Base-by-base conservation (phyloP, 1,284 basidiomycete genomes). In the Termitomyces sp. region DNA sequence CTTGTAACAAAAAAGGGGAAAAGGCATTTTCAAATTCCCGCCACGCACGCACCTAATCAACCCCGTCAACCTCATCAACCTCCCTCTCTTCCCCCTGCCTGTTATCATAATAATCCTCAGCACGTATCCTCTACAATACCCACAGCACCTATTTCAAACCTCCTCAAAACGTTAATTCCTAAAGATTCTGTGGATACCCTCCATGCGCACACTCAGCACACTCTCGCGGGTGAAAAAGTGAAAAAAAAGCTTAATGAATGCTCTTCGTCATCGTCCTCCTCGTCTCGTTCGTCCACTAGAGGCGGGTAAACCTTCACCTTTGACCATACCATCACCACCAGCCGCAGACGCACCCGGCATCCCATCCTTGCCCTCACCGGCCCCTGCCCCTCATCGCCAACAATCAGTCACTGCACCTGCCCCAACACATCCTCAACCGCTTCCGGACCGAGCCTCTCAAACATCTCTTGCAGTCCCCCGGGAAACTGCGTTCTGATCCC, bases 401-500 rank as follows among this genome's bases (percentile, higher is more conserved):
- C 64, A 21, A 67, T 74, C 21, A 75, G 69, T 9, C 68, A 76
- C 48, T 81, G 56, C 26, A 55, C 33, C 39, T 54, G 49, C 16
- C 43, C 56, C 73, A 88, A 73, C 56, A 75, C 65, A 50, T 83
- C 83, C 44, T 85, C 76, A 51, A 88, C 58, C 7, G 71, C 74
- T 18, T 84, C 83, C 38, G 80, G 75, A 10, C 66, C 81, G 21
- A 79, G 72, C 56, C 75, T 66, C 66, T 84, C 79, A 28, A 79
- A 78, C 58, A 89, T 83, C 60, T 85, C 78, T 16, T 81, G 66
- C 10, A 86, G 67, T 0, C 86, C 87, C 0, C 80, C 85, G 0
- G 80, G 84, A 52, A 88, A 81, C 55, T 77, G 76, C 33, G 72
- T 72, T 33, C 71, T 75, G 14, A 88, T 67, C 3, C 68, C 66